phyloP scores from a whole-genome alignment of 179 eudicot species.

The Heliamphora pulchella region DNA sequence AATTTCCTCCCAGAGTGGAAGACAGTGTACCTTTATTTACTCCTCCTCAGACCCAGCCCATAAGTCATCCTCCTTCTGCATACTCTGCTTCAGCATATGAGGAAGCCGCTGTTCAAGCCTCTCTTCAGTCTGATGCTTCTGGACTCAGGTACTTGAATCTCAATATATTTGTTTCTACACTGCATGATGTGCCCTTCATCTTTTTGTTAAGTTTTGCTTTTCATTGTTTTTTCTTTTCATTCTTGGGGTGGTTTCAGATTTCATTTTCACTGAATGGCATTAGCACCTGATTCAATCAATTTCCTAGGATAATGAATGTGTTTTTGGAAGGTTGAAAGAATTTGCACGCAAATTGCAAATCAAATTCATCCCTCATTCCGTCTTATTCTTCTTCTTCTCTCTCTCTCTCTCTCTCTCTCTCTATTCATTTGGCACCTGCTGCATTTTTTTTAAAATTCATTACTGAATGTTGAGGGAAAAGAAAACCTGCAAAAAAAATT shows the following conservation, averaged over 20 bases:
- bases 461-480: too few species aligned
- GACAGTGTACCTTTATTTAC: constrained; percentile 78
- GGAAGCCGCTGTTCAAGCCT: constrained; percentile 70
- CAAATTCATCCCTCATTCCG: background rate
- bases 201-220: background rate
- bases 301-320: background rate
- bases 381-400: too few species aligned
- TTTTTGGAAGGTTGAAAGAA: background rate
- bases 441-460: too few species aligned
- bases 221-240: background rate
- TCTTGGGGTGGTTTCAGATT: background rate
- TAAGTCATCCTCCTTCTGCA: constrained; percentile 17
- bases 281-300: background rate
- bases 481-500: too few species aligned
- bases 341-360: background rate
- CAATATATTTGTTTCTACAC: background rate
- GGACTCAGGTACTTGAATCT: constrained; percentile 47
- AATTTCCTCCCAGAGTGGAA: constrained; percentile 82
- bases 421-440: too few species aligned
- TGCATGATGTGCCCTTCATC: background rate
- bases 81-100: constrained; percentile 42
- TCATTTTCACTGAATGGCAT: background rate
- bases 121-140: constrained; percentile 68
- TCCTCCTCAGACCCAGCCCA: constrained; percentile 73
- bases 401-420: too few species aligned